phyloP scores from a whole-genome alignment of 192 early-diverging fungal genomes.

The Chytriomyces hyalinus region DNA sequence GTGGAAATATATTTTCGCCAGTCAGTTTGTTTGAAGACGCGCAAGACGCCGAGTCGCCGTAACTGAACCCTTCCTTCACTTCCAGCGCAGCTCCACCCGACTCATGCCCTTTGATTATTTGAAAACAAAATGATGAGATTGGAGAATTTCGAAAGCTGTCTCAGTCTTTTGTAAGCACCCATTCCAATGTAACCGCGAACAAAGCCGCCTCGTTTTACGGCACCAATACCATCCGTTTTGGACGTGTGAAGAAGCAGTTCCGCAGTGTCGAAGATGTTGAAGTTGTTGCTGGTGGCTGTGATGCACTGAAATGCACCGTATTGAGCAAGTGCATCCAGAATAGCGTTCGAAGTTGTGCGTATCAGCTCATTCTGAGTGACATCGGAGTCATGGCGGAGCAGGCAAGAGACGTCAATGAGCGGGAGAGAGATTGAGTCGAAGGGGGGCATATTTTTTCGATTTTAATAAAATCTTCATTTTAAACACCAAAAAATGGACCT shows the following conservation, averaged over 20 bases:
- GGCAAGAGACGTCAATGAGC: background rate
- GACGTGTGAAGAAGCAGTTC: background rate
- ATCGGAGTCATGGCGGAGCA: background rate
- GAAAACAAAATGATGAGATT: background rate
- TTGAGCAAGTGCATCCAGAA: background rate
- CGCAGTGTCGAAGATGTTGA: background rate
- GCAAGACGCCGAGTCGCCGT: slow-evolving; percentile 50
- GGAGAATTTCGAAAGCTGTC: background rate
- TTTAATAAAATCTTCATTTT: too few species aligned
- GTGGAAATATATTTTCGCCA: slow-evolving; percentile 60
- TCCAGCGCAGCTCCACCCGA: slow-evolving; percentile 62
- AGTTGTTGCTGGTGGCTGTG: background rate
- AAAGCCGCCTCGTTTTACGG: background rate
- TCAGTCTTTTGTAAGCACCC: background rate
- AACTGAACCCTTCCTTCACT: slow-evolving; percentile 66
- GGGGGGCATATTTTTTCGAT: too few species aligned
- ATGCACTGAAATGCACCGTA: slow-evolving; percentile 1
- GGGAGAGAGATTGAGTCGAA: background rate
- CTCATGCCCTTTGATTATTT: slow-evolving; percentile 33
- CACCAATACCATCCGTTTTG: background rate
- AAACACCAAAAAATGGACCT: background rate
- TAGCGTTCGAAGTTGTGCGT: background rate
- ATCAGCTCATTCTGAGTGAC: background rate
- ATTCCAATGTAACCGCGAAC: slow-evolving; percentile 17
- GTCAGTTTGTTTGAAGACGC: slow-evolving; percentile 52